Evolutionary conservation across 768 basidiomycete genomes (phyloP), one percentile per base, ranked within the genome.

Genomic region (Stropharia rugosoannulata): DNA sequence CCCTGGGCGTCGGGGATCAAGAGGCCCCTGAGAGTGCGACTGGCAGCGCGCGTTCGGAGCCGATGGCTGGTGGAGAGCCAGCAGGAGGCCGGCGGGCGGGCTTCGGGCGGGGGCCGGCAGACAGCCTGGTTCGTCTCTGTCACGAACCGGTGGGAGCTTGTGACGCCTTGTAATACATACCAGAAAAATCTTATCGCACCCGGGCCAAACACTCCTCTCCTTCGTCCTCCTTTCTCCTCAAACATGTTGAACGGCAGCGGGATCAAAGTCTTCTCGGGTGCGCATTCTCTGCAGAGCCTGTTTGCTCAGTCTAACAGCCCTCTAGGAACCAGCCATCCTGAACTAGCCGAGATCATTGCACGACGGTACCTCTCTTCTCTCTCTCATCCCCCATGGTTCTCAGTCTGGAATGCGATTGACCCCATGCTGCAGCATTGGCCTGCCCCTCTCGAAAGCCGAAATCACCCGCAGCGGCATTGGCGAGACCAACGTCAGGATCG

Each of bases 261-360:
- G 61, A 82, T 83, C 64, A 83, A 82, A 64, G 73, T 83, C 39
- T 83, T 82, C 64, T 79, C 80, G 57, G 82, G 81, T 80, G 55
- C 56, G 73, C 61, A 27, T 11, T 37, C 15, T 36, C 29, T 18
- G 27, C 36, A 36, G 41, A 27, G 37, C 25, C 35, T 36, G 11
- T 25, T 25, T 13, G 29, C 43, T 5, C 36, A 4, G 13, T 11
- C 39, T 25, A 22, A 40, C 12, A 37, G 8, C 38, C 27, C 64
- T 48, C 32, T 59, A 96, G 95, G 95, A 59, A 95, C 93, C 36
- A 94, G 92, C 74, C 96, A 98, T 73, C 93, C 95, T 51, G 91
- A 94, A 73, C 82, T 98, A 62, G 95, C 95, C 36, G 89, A 95
- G 71, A 88, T 93, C 64, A 93, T 98, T 68, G 90, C 94, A 61